These are phyloP conservation scores for Boehmeria nivea DNA, from an alignment of 306 rosid genomes.

Conservation along the genomic window DNA sequence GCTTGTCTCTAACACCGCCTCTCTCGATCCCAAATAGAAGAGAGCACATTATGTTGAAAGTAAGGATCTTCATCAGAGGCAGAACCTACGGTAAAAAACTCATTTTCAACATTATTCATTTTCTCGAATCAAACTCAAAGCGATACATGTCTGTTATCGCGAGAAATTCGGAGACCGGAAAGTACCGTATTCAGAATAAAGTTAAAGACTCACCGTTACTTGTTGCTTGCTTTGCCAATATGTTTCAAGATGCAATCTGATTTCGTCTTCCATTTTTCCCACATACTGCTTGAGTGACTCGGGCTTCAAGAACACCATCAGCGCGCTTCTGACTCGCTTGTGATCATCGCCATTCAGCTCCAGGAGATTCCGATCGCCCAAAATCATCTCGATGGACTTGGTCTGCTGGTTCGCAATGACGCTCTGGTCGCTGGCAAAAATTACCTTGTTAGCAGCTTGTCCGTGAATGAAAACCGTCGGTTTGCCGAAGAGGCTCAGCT, in stretches of 20 bases:
- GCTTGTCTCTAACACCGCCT: constrained; percentile 48
- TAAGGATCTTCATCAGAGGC: constrained; percentile 69
- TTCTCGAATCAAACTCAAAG: no score
- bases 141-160: no score
- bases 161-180: no score
- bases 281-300: constrained; percentile 63
- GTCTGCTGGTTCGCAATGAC: constrained; percentile 37
- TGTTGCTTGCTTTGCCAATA: constrained; percentile 63
- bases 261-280: constrained; percentile 57
- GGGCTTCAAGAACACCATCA: constrained; percentile 64
- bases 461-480: constrained; percentile 66
- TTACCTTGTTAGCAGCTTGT: constrained; percentile 61
- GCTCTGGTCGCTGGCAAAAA: constrained; percentile 28
- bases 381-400: constrained; percentile 34
- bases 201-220: constrained; percentile 33
- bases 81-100: constrained; percentile 33
- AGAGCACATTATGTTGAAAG: constrained; percentile 67
- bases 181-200: no score
- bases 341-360: constrained; percentile 59
- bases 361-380: constrained; percentile 48
- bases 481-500: constrained; percentile 65
- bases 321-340: constrained; percentile 55
- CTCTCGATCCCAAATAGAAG: constrained; percentile 58
- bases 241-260: constrained; percentile 49
- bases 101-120: no score